Percentiles rank a stretch among this genome's conserved stretches.
phyloP scores from a whole-genome alignment of 495 filamentous ascomycete genomes.

The Sphaerosporella brunnea region DNA sequence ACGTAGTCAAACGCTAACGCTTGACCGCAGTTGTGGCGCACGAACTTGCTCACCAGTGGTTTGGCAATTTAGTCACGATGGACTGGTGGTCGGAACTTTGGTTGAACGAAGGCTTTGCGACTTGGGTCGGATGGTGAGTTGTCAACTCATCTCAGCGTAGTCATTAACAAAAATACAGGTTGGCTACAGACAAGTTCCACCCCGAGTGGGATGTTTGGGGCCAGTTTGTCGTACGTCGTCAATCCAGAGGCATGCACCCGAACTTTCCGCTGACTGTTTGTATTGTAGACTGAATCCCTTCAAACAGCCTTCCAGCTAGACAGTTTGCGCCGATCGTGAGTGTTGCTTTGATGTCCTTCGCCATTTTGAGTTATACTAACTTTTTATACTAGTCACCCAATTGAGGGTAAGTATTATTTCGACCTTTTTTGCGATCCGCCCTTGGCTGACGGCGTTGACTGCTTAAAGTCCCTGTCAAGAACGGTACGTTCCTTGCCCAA shows the following conservation, averaged over 20 bases:
- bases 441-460: too few relatives aligned
- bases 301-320: slow-evolving; percentile 82
- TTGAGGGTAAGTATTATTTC: too few relatives aligned
- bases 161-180: slow-evolving; percentile 1
- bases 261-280: slow-evolving; percentile 19
- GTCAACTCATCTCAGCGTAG: background rate
- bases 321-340: slow-evolving; percentile 61
- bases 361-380: too few relatives aligned
- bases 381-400: slow-evolving; percentile 93
- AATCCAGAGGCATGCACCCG: slow-evolving; percentile 37
- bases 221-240: slow-evolving; percentile 62
- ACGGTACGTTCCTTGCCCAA: too few relatives aligned
- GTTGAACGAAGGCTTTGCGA: slow-evolving; percentile 49
- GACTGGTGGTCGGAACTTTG: slow-evolving; percentile 88
- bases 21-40: slow-evolving; percentile 46
- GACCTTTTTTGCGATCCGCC: too few relatives aligned
- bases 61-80: slow-evolving; percentile 88
- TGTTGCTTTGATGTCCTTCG: too few relatives aligned
- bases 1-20: too few relatives aligned
- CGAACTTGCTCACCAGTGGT: slow-evolving; percentile 96
- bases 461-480: too few relatives aligned
- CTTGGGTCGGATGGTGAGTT: slow-evolving; percentile 82
- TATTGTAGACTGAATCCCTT: slow-evolving; percentile 57
- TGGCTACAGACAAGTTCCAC: slow-evolving; percentile 71
- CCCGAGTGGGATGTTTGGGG: slow-evolving; percentile 92